Conservation (phyloP, 805 yeast species). For the Scheffersomyces ergatensis region DNA sequence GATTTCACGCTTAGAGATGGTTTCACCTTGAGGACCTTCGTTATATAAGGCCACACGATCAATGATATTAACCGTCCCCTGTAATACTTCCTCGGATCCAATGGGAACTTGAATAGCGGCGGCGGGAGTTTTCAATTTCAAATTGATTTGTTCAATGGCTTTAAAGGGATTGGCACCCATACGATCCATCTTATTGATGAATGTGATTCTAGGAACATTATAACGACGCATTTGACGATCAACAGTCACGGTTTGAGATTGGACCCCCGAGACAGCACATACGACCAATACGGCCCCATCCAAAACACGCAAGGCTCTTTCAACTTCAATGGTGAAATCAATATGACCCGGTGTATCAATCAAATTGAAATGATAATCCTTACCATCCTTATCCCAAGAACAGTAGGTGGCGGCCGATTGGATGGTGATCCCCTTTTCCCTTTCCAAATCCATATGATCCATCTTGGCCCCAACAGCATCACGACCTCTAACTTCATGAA, state of each 20-base stretch:
- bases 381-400: constrained; percentile 79
- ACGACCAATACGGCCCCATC: constrained; percentile 99
- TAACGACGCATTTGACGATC: constrained; percentile 99
- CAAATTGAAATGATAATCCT: constrained; percentile 81
- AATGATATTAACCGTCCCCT: constrained; percentile 90
- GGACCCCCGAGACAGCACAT: constrained; percentile 98
- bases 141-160: constrained; percentile 87
- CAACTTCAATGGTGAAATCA: constrained; percentile 98
- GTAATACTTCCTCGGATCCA: constrained; percentile 82
- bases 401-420: constrained; percentile 99
- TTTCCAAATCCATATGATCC: constrained; percentile 98
- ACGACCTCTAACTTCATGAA: constrained; percentile 94
- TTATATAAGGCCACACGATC: constrained; percentile 84
- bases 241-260: constrained; percentile 97
- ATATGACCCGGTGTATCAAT: constrained; percentile 99
- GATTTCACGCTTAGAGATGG: constrained; percentile 53
- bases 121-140: constrained; percentile 86
- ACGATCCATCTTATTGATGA: constrained; percentile 97
- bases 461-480: constrained; percentile 98
- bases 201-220: constrained; percentile 94
- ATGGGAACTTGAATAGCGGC: constrained; percentile 98
- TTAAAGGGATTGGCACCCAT: constrained; percentile 98
- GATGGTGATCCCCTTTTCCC: constrained; percentile 98
- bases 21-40: constrained; percentile 89
- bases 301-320: constrained; percentile 94